Evolutionary conservation across 2,329 filamentous ascomycete species (phyloP), one percentile per base, ranked within the genome.

Genomic region (Colletotrichum sp.): DNA sequence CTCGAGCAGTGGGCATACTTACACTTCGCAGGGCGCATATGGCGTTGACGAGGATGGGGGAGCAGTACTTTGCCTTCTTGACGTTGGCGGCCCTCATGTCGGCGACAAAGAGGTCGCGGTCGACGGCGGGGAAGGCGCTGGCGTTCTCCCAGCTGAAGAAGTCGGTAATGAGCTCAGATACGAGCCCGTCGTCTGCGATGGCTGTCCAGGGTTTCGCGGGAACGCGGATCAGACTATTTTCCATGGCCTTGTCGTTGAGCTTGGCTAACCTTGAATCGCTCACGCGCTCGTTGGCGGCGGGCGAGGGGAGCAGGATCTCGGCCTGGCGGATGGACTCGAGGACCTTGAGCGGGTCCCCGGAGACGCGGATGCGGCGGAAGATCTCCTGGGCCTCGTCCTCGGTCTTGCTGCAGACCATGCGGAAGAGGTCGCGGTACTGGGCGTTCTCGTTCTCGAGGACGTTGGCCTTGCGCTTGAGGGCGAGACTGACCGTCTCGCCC

Each of bases 11-110:
- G 24, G 24, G 36, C 10, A 65, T n/a, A 72, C 80, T 77, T 69
- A 83, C 82, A 69, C 78, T 80, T 77, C 81, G 79, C n/a, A 79
- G 65, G 24, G 82, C 81, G 63, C 82, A 84, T 13, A 84, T 80
- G 30, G 81, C 79, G 67, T 83, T 83, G 59, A 84, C 82, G 6
- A 83, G 79, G 71, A 83, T 80, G 5, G 81, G 80, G 5, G 82
- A 81, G 71, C 82, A 83, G 67, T 79, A 83, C 67, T 77, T 79
- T 30, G 81, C 78, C 5, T 55, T 52, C 16, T 76, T 71, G 7
- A 73, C 57, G 39, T 78, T 77, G 7, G 67, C 75, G 1, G 36
- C 36, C 1, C 79, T 55, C 82, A 84, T 83, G 26, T 83, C 80
- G 2, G 77, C 73, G 21, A 83, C 26, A 52, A 84, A 83, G 1